Evolutionary conservation across 2,329 filamentous ascomycete genomes (phyloP).

Genomic region (Aspergillus quadrilineatus): DNA sequence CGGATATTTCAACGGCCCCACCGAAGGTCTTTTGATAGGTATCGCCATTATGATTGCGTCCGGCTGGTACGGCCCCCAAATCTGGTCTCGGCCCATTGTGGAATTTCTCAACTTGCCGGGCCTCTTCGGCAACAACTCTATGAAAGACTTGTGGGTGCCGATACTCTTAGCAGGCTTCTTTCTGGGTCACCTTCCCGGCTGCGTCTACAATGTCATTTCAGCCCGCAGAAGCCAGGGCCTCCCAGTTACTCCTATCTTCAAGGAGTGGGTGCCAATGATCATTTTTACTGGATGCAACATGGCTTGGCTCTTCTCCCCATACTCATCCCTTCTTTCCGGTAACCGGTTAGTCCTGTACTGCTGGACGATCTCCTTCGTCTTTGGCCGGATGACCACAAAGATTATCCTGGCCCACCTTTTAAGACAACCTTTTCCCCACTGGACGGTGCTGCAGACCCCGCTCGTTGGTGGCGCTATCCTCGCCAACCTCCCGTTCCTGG

Average conservation of each 20-base stretch:
- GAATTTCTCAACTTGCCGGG: conserved; percentile 65
- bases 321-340: conserved; percentile 75
- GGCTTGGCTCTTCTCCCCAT: conserved; percentile 85
- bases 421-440: conserved; percentile 90
- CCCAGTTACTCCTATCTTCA: conserved; percentile 76
- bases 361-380: conserved; percentile 92
- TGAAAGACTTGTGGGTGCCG: conserved; percentile 85
- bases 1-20: conserved; percentile 94
- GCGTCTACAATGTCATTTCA: conserved; percentile 78
- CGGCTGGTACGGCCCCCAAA: conserved; percentile 80
- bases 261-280: conserved; percentile 90
- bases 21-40: conserved; percentile 89
- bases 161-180: conserved; percentile 66
- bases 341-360: conserved; percentile 93
- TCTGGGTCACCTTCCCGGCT: conserved; percentile 78
- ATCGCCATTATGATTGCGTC: conserved; percentile 82
- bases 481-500: conserved; percentile 76
- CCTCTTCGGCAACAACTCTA: conserved; percentile 67
- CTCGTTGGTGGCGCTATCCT: conserved; percentile 81
- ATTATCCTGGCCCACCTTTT: conserved; percentile 97
- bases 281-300: conserved; percentile 73
- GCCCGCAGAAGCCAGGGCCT: conserved; percentile 71
- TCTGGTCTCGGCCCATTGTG: conserved; percentile 77
- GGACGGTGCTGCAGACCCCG: conserved; percentile 87
- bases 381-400: conserved; percentile 97